These are phyloP conservation scores for Hysterium pulicare DNA, from an alignment of 2,329 filamentous ascomycete genomes.

Conservation along the genomic window DNA sequence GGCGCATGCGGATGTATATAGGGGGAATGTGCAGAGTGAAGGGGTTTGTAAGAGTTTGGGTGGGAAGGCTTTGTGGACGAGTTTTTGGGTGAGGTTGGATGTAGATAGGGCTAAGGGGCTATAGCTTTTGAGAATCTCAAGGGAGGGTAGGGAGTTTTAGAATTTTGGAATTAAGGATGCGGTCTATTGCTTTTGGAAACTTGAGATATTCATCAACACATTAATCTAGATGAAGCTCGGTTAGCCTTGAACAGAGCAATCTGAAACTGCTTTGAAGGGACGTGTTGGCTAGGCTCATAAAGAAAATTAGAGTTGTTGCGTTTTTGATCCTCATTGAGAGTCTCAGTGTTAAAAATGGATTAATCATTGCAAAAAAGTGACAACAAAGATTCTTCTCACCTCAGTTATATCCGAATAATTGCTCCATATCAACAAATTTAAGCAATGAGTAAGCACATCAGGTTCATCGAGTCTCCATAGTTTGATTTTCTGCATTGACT, in stretches of 20 bases:
- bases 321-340: conserved; percentile 57
- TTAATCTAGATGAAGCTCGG: not conserved
- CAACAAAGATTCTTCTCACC: no score
- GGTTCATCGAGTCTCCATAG: conserved; percentile 25
- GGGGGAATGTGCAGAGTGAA: conserved; percentile 59
- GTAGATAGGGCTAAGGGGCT: conserved; percentile 18
- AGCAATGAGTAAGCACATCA: no score
- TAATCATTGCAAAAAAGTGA: conserved; percentile 52
- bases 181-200: no score
- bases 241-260: no score
- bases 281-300: conserved; percentile 58
- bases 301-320: conserved; percentile 73
- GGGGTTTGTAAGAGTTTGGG: conserved; percentile 61
- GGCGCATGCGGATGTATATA: conserved; percentile 62
- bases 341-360: conserved; percentile 65
- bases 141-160: not conserved
- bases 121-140: not conserved
- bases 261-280: no score
- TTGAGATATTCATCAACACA: no score
- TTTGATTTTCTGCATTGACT: conserved; percentile 33
- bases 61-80: conserved; percentile 53
- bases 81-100: conserved; percentile 56
- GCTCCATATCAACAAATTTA: no score
- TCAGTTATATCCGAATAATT: no score
- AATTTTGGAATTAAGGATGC: no score